Conservation (phyloP, 352 stramenopile species). For the Phytophthora multivora region DNA sequence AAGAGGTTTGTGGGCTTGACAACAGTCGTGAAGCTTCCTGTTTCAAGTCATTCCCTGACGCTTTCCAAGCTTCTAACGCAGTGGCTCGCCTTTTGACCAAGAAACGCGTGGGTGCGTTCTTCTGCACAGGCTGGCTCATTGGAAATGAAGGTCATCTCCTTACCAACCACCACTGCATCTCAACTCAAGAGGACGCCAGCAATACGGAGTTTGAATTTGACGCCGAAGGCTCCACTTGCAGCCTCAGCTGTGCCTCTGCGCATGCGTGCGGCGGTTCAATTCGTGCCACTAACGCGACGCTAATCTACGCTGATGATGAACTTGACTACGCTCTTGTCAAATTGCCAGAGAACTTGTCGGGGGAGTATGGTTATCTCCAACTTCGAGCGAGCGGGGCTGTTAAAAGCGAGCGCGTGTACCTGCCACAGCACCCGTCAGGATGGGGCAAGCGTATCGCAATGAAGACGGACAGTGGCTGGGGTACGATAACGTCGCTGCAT, state of each 20-base stretch:
- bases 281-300: constrained; percentile 25
- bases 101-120: constrained; percentile 52
- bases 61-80: constrained; percentile 31
- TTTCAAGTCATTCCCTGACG: constrained; percentile 27
- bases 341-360: constrained; percentile 46
- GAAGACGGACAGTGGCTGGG: constrained; percentile 44
- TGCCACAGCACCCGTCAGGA: constrained; percentile 62
- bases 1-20: constrained; percentile 62
- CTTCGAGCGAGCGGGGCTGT: constrained; percentile 45
- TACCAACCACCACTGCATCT: constrained; percentile 85
- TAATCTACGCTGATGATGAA: constrained; percentile 39
- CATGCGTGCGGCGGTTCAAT: constrained; percentile 48
- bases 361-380: constrained; percentile 58
- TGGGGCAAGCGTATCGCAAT: constrained; percentile 75
- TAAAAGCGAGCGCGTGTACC: constrained; percentile 46
- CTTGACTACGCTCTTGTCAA: constrained; percentile 78
- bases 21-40: constrained; percentile 59
- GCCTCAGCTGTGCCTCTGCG: constrained; percentile 29
- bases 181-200: constrained; percentile 38
- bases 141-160: constrained; percentile 75
- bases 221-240: constrained; percentile 46
- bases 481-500: constrained; percentile 49
- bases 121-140: constrained; percentile 78
- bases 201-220: constrained; percentile 72
- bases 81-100: constrained; percentile 68